phyloP scores from a whole-genome alignment of 192 early-diverging fungal species.

The Coemansia sp. region DNA sequence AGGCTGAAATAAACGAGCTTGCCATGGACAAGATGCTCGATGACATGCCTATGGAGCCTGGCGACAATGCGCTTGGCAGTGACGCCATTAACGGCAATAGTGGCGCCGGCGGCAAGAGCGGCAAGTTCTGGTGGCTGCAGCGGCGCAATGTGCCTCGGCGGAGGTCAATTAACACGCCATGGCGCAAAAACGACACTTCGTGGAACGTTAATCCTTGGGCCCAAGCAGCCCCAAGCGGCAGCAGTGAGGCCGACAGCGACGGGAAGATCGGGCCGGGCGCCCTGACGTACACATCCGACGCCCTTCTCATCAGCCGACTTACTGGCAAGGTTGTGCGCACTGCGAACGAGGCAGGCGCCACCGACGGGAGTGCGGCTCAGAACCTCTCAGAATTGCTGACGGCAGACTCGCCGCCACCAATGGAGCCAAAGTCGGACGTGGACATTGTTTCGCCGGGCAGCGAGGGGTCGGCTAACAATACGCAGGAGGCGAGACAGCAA shows the following conservation, averaged over 20 bases:
- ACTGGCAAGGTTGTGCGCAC: constrained; percentile 8
- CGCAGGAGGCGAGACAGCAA: neutral
- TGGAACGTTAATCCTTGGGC: constrained; percentile 53
- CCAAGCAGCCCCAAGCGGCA: neutral
- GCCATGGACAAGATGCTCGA: constrained; percentile 48
- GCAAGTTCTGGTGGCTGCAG: constrained; percentile 45
- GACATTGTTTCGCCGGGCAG: neutral
- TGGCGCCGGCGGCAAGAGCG: constrained; percentile 1
- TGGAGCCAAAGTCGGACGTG: neutral
- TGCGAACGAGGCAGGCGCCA: neutral
- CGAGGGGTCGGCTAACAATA: neutral
- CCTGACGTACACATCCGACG: constrained; percentile 30
- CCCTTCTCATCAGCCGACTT: constrained; percentile 18
- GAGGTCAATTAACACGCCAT: constrained; percentile 39
- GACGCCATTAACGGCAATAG: neutral
- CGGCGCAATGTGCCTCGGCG: constrained; percentile 42
- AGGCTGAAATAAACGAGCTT: constrained; percentile 52
- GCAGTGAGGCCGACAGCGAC: neutral
- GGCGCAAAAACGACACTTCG: constrained; percentile 49
- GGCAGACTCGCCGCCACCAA: neutral
- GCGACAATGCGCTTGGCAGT: neutral
- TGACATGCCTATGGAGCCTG: constrained; percentile 19
- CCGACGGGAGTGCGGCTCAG: neutral
- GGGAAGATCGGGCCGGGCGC: constrained; percentile 3
- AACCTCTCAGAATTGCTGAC: neutral